A percentile compares a stretch with the other conserved stretches of the same genome.
phyloP scores from a whole-genome alignment of 1,284 basidiomycete genomes.

The Microbotryomycetes sp. region DNA sequence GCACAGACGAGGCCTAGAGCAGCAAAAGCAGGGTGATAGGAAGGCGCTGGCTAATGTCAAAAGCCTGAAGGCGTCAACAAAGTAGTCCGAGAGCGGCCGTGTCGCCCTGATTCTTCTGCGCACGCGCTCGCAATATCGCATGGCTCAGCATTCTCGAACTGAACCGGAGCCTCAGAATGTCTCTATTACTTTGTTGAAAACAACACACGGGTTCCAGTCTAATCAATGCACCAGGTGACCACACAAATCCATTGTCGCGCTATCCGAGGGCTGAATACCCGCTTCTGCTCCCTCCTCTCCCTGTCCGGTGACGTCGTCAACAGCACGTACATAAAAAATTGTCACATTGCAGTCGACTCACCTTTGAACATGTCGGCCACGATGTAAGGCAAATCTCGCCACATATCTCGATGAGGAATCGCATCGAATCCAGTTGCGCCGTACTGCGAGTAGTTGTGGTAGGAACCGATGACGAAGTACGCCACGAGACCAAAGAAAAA shows the following conservation, averaged over 20 bases:
- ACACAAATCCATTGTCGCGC: too few species aligned
- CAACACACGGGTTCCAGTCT: too few species aligned
- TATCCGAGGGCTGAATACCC: slow-evolving; percentile 21
- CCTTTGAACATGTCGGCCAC: slow-evolving; percentile 54
- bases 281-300: slow-evolving; percentile 11
- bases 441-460: slow-evolving; percentile 75
- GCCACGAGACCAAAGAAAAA: slow-evolving; percentile 57
- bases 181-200: too few species aligned
- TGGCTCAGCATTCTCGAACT: too few species aligned
- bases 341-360: slow-evolving; percentile 7
- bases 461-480: slow-evolving; percentile 68
- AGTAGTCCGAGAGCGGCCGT: too few species aligned
- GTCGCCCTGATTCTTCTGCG: too few species aligned
- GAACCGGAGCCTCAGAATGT: too few species aligned
- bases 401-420: slow-evolving; percentile 68
- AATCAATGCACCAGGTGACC: too few species aligned
- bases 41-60: too few species aligned
- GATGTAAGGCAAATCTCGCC: slow-evolving; percentile 68
- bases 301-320: not conserved
- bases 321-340: not conserved
- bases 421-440: slow-evolving; percentile 57
- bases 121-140: too few species aligned
- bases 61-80: too few species aligned
- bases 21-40: not conserved
- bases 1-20: not conserved